phyloP scores from a whole-genome alignment of 2,329 filamentous ascomycete species.

The Fusarium domesticum region DNA sequence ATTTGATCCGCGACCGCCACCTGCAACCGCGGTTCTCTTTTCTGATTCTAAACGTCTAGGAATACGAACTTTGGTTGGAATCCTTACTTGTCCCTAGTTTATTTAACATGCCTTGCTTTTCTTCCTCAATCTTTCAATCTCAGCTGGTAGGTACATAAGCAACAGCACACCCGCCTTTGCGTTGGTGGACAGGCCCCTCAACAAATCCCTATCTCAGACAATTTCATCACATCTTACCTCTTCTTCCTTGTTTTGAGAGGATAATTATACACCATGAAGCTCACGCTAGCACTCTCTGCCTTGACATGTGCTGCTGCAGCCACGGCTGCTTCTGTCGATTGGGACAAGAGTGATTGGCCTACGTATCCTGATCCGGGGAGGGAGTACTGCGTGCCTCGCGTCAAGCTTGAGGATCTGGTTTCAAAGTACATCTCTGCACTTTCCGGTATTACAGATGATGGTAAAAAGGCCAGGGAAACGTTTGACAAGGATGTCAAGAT shows the following conservation, averaged over 20 bases:
- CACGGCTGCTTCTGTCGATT: neutral
- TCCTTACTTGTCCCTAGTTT: neutral
- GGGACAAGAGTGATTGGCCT: neutral
- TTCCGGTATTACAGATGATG: slow-evolving; percentile 18
- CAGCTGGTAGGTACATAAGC: too few relatives aligned
- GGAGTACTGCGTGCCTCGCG: slow-evolving; percentile 9
- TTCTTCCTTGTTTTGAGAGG: too few relatives aligned
- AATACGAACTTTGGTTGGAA: neutral
- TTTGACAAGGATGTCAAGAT: slow-evolving; percentile 17
- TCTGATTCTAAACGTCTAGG: neutral
- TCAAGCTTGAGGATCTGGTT: slow-evolving; percentile 13
- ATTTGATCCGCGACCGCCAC: too few relatives aligned
- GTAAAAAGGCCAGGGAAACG: slow-evolving; percentile 6
- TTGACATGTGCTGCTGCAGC: neutral
- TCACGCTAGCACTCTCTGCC: neutral
- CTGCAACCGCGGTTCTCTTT: neutral
- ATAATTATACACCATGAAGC: neutral
- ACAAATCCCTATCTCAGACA: too few relatives aligned
- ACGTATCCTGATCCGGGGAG: neutral
- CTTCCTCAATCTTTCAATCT: neutral
- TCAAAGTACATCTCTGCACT: slow-evolving; percentile 21
- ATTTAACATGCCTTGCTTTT: neutral
- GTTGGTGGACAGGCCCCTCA: too few relatives aligned
- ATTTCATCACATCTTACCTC: too few relatives aligned
- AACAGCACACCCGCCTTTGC: too few relatives aligned